A percentile compares a stretch with the other conserved stretches of the same genome.
Evolutionary conservation across 2,329 filamentous ascomycete species (phyloP).

Genomic region (Fonsecaea pugnacius): DNA sequence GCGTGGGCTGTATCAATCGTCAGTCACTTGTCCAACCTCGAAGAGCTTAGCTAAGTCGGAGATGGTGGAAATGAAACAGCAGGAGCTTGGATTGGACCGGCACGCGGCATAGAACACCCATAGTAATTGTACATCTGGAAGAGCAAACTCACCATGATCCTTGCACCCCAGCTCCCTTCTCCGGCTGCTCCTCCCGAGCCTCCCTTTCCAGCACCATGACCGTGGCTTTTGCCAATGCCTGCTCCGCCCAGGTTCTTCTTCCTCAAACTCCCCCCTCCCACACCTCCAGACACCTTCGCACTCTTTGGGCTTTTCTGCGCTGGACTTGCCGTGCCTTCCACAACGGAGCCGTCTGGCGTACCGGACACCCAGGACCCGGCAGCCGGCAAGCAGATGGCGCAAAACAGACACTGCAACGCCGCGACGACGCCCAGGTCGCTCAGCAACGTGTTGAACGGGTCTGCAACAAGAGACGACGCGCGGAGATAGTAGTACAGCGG

Average conservation of each 20-base stretch:
- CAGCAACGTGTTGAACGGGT: constrained; percentile 69
- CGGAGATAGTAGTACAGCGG: constrained; percentile 65
- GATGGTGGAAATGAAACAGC: background rate
- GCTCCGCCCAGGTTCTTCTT: constrained; percentile 30
- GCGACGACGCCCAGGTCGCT: constrained; percentile 66
- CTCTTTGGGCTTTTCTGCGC: constrained; percentile 17
- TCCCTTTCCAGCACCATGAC: constrained; percentile 22
- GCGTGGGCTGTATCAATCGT: constrained; percentile 26
- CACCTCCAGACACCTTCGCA: constrained; percentile 14
- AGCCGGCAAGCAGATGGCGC: constrained; percentile 63
- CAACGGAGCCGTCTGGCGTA: constrained; percentile 29
- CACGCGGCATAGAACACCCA: background rate
- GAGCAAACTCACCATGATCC: constrained; percentile 38
- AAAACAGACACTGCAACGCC: constrained; percentile 65
- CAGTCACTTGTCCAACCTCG: background rate
- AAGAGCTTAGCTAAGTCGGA: background rate
- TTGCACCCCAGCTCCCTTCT: background rate
- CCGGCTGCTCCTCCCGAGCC: constrained; percentile 22
- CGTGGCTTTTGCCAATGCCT: constrained; percentile 18
- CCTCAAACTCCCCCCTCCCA: constrained; percentile 31
- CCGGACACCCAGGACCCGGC: constrained; percentile 46
- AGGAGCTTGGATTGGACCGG: background rate
- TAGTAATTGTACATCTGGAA: background rate
- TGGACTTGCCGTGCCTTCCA: constrained; percentile 30
- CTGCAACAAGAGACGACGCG: constrained; percentile 69